A percentile compares a stretch with the other conserved stretches of the same genome.
Conservation (phyloP, 2,329 filamentous ascomycete genomes). For the Aurifilum marmelostoma region DNA sequence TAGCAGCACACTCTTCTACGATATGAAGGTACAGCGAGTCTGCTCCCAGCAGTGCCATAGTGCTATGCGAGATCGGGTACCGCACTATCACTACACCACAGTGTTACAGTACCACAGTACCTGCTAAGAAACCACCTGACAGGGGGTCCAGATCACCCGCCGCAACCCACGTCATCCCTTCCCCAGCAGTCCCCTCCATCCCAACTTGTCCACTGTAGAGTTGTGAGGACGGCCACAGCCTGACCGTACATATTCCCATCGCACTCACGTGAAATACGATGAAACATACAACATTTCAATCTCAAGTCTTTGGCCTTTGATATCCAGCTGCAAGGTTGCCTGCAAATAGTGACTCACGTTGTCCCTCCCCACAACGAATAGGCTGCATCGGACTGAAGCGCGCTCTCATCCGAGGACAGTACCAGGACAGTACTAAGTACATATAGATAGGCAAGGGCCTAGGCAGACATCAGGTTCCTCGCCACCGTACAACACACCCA, state of each 20-base stretch:
- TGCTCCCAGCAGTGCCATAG: too few relatives aligned
- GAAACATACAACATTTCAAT: background rate
- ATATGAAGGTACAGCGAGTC: background rate
- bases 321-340: background rate
- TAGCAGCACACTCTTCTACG: background rate
- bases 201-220: background rate
- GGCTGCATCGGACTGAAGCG: background rate
- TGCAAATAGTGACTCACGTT: background rate
- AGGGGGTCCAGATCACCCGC: conserved; percentile 9
- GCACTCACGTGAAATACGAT: background rate
- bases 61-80: background rate
- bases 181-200: background rate
- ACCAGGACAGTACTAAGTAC: background rate
- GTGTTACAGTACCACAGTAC: background rate
- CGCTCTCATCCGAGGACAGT: background rate
- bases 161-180: conserved; percentile 11
- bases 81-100: background rate
- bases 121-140: background rate
- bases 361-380: too few relatives aligned
- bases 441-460: background rate
- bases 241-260: background rate
- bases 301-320: background rate
- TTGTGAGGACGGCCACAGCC: background rate
- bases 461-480: background rate
- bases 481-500: background rate